Percentiles rank a stretch among this genome's conserved stretches.
phyloP scores from a whole-genome alignment of 257 asterid genomes.

The Jasminum sambac region DNA sequence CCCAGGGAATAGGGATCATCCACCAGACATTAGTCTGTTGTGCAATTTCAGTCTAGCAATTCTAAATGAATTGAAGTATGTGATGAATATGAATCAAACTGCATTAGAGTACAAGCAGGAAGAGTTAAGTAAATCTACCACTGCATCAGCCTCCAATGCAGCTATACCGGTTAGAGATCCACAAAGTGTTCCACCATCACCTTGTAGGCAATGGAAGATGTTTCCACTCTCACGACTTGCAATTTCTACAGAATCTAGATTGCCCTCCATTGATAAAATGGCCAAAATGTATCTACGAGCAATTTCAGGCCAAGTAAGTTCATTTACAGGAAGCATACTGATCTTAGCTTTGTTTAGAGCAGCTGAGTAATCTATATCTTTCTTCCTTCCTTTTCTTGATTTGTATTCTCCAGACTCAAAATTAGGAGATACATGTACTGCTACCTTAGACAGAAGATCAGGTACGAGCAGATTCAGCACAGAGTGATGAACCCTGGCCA shows the following conservation, averaged over 20 bases:
- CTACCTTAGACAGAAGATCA: slow-evolving; percentile 80
- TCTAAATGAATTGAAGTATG: slow-evolving; percentile 3
- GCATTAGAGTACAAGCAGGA: background rate
- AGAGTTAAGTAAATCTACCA: slow-evolving; percentile 42
- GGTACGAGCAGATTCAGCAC: slow-evolving; percentile 68
- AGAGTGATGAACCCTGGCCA: slow-evolving; percentile 55
- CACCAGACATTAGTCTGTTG: slow-evolving; percentile 2
- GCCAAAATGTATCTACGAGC: slow-evolving; percentile 84
- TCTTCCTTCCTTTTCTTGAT: slow-evolving; percentile 78
- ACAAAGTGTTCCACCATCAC: slow-evolving; percentile 93
- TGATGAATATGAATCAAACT: background rate
- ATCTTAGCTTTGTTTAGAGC: slow-evolving; percentile 63
- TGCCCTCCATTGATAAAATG: slow-evolving; percentile 74
- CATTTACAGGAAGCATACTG: slow-evolving; percentile 79
- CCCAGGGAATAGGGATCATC: slow-evolving; percentile 6
- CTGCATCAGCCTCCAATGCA: slow-evolving; percentile 90
- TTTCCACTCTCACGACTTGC: slow-evolving; percentile 85
- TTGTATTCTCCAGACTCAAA: slow-evolving; percentile 74
- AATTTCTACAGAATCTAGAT: slow-evolving; percentile 78
- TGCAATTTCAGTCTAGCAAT: background rate
- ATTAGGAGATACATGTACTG: slow-evolving; percentile 67
- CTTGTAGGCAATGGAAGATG: slow-evolving; percentile 84
- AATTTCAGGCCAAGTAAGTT: slow-evolving; percentile 93
- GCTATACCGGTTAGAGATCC: slow-evolving; percentile 85
- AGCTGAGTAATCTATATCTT: slow-evolving; percentile 66